Evolutionary conservation across 495 filamentous ascomycete genomes (phyloP).

Genomic region (Letharia lupina): DNA sequence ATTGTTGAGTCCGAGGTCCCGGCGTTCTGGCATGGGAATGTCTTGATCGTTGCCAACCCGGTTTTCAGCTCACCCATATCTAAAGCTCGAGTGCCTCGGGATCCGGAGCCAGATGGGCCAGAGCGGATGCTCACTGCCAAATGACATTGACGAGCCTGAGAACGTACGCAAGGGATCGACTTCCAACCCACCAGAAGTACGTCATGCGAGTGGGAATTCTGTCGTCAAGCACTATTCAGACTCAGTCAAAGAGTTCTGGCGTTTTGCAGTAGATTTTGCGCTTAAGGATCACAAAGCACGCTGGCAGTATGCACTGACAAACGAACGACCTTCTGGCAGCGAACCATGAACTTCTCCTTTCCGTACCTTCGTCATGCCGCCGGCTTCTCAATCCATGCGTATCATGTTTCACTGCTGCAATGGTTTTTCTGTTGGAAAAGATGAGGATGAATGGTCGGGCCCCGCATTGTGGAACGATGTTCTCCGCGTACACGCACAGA

Average conservation of each 20-base stretch:
- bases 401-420: slow-evolving; percentile 97
- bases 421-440: slow-evolving; percentile 88
- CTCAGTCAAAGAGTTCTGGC: slow-evolving; percentile 69
- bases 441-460: slow-evolving; percentile 76
- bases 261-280: slow-evolving; percentile 55
- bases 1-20: slow-evolving; percentile 38
- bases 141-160: neutral
- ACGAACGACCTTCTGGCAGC: slow-evolving; percentile 33
- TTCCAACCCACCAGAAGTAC: slow-evolving; percentile 5
- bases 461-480: slow-evolving; percentile 88
- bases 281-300: slow-evolving; percentile 39
- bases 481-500: slow-evolving; percentile 54
- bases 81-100: slow-evolving; percentile 33
- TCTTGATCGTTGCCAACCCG: slow-evolving; percentile 68
- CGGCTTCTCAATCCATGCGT: slow-evolving; percentile 74
- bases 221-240: slow-evolving; percentile 74
- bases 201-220: slow-evolving; percentile 27
- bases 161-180: neutral
- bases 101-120: slow-evolving; percentile 3
- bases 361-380: slow-evolving; percentile 65
- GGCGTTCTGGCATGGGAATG: slow-evolving; percentile 66
- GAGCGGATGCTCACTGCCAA: neutral
- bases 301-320: slow-evolving; percentile 43
- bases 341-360: slow-evolving; percentile 33
- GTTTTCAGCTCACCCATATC: slow-evolving; percentile 43